phyloP scores from a whole-genome alignment of 192 early-diverging fungal genomes.

The Entrophospora sp. region DNA sequence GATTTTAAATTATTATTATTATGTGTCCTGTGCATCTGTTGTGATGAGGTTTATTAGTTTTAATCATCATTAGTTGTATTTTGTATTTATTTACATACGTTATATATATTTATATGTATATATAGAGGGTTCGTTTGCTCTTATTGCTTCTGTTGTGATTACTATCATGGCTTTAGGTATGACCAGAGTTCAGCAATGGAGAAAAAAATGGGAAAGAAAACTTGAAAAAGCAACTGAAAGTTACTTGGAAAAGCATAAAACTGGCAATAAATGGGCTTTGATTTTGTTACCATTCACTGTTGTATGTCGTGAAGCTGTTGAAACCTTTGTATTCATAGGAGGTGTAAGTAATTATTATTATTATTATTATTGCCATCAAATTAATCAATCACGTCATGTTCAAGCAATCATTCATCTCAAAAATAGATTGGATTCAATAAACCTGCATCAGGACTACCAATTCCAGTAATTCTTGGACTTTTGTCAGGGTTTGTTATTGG shows the following conservation, averaged over 20 bases:
- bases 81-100: neutral
- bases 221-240: constrained; percentile 39
- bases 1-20: too few relatives aligned
- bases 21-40: too few relatives aligned
- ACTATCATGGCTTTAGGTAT: constrained; percentile 77
- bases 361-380: too few relatives aligned
- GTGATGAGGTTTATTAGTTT: too few relatives aligned
- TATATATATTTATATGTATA: constrained; percentile 15
- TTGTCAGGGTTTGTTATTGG: constrained; percentile 61
- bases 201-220: constrained; percentile 71
- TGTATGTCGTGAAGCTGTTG: constrained; percentile 79
- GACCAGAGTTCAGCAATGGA: constrained; percentile 60
- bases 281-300: constrained; percentile 80
- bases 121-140: constrained; percentile 67
- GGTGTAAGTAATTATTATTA: constrained; percentile 51
- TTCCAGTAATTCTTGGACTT: constrained; percentile 68
- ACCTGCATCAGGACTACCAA: constrained; percentile 61
- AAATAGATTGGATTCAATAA: constrained; percentile 52
- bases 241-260: constrained; percentile 28
- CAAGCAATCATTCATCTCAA: too few relatives aligned
- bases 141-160: constrained; percentile 72
- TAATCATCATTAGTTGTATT: neutral
- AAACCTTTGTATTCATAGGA: constrained; percentile 84
- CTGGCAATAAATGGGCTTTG: constrained; percentile 53
- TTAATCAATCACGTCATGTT: too few relatives aligned